Evolutionary conservation across 148 eudicot species (phyloP), one percentile per base, ranked within the genome.

Genomic region (Amaranthus hypochondriacus): DNA sequence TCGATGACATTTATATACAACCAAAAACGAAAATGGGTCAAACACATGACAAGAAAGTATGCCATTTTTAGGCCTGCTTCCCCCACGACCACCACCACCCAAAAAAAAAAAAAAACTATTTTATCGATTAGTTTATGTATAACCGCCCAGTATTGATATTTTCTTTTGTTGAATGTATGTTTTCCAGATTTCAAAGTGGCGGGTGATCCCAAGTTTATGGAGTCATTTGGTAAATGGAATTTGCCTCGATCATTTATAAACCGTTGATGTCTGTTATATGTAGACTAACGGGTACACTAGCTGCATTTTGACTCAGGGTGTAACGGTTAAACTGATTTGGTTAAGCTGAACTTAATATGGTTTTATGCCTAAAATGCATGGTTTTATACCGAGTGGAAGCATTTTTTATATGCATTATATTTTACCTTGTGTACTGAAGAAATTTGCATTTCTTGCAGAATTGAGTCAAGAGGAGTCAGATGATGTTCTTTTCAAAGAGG

Each of bases 401-500:
- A 4, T 28, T 50, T 73, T 13, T 44, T 4, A 3, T 67, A 49
- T 50, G 42, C 13, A n/a, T 51, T n/a, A 7, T 50, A 50, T 50
- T 21, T 7, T 18, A 7, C 51, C 8, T 67, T 18, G 21, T 50
- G 56, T 67, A 49, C 56, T 49, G 50, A 4, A 55, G 11, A 66
- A 47, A 12, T 18, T 67, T 68, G 5, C 54, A 18, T 71, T 72
- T 51, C 63, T 70, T 87, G 85, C 96, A 95, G 99, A 90, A 66
- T 67, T 95, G 79, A 82, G 90, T 71, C 81, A 83, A 71, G 99
- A 95, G 76, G 99, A 95, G 78, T 77, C 87, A 1, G 91, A 95
- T 81, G 99, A 95, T 82, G 92, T 95, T 79, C 87, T 86, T 69
- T 95, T 95, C 74, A 95, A 95, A 78, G 90, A 92, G 93, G 99